Percentiles rank a stretch among this genome's conserved stretches.
Evolutionary conservation across 257 asterid species (phyloP).

Genomic region (Capsicum pubescens): DNA sequence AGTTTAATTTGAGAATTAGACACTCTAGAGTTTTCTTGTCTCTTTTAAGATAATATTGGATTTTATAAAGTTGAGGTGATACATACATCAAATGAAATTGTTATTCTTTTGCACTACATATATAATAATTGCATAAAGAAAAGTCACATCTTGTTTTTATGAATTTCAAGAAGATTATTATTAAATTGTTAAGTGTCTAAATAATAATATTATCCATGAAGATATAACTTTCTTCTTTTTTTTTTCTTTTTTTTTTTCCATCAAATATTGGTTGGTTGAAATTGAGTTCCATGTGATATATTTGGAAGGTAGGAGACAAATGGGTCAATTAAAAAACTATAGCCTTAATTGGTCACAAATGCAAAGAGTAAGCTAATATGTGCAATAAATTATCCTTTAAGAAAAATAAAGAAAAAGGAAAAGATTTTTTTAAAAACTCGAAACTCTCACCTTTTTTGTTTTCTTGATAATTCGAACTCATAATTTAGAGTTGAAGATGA

Average conservation of each 20-base stretch:
- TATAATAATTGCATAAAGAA: conserved; percentile 23
- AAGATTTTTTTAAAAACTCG: too few relatives aligned
- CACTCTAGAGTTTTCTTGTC: not conserved
- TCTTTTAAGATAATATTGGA: not conserved
- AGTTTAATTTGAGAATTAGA: not conserved
- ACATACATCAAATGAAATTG: not conserved
- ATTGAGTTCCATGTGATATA: conserved; percentile 51
- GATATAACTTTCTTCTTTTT: not conserved
- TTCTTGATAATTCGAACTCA: too few relatives aligned
- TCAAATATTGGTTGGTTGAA: conserved; percentile 40
- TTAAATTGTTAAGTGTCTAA: not conserved
- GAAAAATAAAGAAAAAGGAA: too few relatives aligned
- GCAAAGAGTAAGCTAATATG: not conserved
- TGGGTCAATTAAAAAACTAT: conserved; percentile 33
- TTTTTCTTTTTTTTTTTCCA: not conserved
- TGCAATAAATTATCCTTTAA: not conserved
- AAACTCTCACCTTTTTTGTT: too few relatives aligned
- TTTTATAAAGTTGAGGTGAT: not conserved
- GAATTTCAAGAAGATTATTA: not conserved
- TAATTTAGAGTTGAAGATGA: too few relatives aligned
- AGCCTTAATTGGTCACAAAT: conserved; percentile 23
- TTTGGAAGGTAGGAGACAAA: conserved; percentile 55
- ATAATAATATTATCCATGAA: conserved; percentile 18
- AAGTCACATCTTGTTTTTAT: conserved; percentile 23
- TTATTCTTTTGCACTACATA: conserved; percentile 13